Percentiles rank a stretch among this genome's conserved stretches.
phyloP scores from a whole-genome alignment of 2,329 filamentous ascomycete genomes.

The Orbilia quercus region DNA sequence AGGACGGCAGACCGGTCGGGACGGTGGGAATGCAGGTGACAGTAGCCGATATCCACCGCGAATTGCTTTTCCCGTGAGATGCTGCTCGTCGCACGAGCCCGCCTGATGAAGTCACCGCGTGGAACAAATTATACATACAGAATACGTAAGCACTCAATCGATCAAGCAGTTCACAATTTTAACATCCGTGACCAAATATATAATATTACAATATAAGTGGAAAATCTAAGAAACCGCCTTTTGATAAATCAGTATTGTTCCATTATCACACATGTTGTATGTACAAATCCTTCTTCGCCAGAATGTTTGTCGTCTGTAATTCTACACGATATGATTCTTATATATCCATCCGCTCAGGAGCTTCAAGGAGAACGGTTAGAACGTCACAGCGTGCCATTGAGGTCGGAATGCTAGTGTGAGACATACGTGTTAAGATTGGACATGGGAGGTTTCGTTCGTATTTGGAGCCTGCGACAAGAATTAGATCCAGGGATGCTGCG shows the following conservation, averaged over 20 bases:
- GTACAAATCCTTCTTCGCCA: no score
- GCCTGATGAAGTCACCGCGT: neutral
- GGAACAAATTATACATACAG: no score
- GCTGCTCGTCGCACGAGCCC: conserved; percentile 3
- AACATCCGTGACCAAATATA: no score
- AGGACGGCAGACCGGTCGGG: neutral
- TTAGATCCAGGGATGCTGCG: conserved; percentile 13
- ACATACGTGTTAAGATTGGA: conserved; percentile 83
- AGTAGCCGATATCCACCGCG: conserved; percentile 10
- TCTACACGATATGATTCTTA: no score
- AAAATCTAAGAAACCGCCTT: no score
- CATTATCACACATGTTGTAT: no score
- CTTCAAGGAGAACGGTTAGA: conserved; percentile 1
- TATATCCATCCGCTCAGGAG: conserved; percentile 14
- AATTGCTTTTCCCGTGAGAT: conserved; percentile 11
- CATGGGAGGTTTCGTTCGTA: conserved; percentile 91
- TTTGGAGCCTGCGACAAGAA: conserved; percentile 77
- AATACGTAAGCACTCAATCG: no score
- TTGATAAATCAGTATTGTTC: no score
- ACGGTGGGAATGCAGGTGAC: conserved; percentile 22
- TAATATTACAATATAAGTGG: no score
- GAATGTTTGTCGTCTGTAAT: no score
- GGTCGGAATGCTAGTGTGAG: neutral
- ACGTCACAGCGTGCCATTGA: neutral
- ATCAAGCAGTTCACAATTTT: no score